Percentiles rank a stretch among this genome's conserved stretches.
Evolutionary conservation across 2,329 filamentous ascomycete species (phyloP).

Genomic region (Aureobasidium sp.): DNA sequence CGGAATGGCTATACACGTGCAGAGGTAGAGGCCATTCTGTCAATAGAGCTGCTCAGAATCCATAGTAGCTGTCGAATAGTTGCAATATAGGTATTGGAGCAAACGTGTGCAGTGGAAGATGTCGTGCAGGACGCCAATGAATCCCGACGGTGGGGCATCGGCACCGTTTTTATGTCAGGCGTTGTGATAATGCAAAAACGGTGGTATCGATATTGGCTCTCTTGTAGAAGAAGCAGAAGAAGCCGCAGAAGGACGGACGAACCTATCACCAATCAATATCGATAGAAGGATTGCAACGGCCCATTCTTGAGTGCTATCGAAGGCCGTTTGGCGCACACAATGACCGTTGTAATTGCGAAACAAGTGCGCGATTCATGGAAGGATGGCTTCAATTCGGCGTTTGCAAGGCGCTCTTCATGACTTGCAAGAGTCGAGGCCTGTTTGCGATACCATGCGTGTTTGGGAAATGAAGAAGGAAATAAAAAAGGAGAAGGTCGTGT

Average conservation of each 20-base stretch:
- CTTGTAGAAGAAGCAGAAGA: background rate
- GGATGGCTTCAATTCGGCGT: constrained; percentile 1
- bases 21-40: background rate
- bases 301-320: constrained; percentile 9
- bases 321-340: constrained; percentile 8
- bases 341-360: constrained; percentile 3
- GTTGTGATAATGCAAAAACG: constrained; percentile 9
- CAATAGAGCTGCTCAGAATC: background rate
- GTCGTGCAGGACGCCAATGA: background rate
- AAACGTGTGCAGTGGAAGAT: constrained; percentile 5
- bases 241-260: background rate
- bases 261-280: constrained; percentile 9
- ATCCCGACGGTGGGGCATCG: background rate
- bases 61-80: background rate
- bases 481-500: constrained; percentile 8
- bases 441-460: background rate
- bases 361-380: constrained; percentile 1
- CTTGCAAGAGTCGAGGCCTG: background rate
- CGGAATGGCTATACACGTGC: background rate
- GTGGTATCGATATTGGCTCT: constrained; percentile 11
- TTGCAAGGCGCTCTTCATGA: background rate
- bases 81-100: constrained; percentile 6
- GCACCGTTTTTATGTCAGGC: constrained; percentile 4
- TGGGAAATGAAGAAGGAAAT: constrained; percentile 9
- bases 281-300: constrained; percentile 10